These are phyloP conservation scores for Climacium dendroides DNA, from an alignment of 225 moss, liverwort and hornwort genomes.

Conservation along the genomic window DNA sequence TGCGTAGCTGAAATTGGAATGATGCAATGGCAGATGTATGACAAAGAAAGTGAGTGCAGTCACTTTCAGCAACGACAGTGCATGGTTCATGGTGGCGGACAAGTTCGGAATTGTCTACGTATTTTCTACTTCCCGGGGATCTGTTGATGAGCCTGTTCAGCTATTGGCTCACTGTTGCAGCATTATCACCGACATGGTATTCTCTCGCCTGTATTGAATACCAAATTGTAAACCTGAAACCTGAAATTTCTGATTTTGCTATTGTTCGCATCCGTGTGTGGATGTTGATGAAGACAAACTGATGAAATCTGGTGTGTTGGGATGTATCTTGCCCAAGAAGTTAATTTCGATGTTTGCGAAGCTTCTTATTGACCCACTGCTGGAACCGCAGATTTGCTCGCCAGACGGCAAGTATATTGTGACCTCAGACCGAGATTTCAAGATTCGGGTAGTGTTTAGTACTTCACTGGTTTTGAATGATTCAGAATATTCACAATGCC, in stretches of 20 bases:
- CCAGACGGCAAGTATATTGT: slow-evolving; percentile 67
- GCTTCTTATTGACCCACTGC: neutral
- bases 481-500: neutral
- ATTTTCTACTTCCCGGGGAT: slow-evolving; percentile 31
- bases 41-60: slow-evolving; percentile 80
- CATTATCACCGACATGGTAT: slow-evolving; percentile 85
- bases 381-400: slow-evolving; percentile 46
- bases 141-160: slow-evolving; percentile 44
- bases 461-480: neutral
- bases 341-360: neutral
- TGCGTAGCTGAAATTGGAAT: neutral
- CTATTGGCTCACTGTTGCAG: slow-evolving; percentile 95
- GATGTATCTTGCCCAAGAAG: neutral
- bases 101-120: slow-evolving; percentile 87
- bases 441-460: slow-evolving; percentile 57
- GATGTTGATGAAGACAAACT: neutral
- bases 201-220: neutral
- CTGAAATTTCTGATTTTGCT: neutral
- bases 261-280: neutral
- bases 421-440: slow-evolving; percentile 84
- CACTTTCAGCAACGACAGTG: slow-evolving; percentile 66
- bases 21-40: slow-evolving; percentile 42
- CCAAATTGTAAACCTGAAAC: neutral
- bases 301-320: neutral
- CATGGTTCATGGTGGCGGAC: slow-evolving; percentile 71